Conservation (phyloP, 371 early-diverging fungal genomes). For the Syncephalis fuscata region DNA sequence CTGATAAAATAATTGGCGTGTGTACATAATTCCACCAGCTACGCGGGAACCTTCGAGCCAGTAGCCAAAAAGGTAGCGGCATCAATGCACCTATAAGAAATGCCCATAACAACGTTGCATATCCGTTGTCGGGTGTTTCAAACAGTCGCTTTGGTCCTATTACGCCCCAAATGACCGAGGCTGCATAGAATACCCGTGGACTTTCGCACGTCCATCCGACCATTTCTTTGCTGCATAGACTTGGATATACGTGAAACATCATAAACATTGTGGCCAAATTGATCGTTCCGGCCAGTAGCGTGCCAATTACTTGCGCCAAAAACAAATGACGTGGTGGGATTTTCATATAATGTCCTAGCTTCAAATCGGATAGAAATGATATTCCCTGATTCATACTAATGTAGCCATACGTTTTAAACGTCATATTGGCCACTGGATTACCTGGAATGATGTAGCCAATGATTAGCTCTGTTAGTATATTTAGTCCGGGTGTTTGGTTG, state of each 20-base stretch:
- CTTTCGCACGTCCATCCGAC: slow-evolving; percentile 15
- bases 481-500: slow-evolving; percentile 49
- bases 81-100: slow-evolving; percentile 36
- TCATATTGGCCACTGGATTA: slow-evolving; percentile 37
- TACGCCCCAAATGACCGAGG: slow-evolving; percentile 43
- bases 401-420: slow-evolving; percentile 27
- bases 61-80: slow-evolving; percentile 28
- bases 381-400: slow-evolving; percentile 6
- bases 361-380: slow-evolving; percentile 21
- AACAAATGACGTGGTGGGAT: slow-evolving; percentile 34
- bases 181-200: slow-evolving; percentile 16
- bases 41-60: slow-evolving; percentile 12
- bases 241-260: slow-evolving; percentile 13
- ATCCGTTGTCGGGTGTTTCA: slow-evolving; percentile 27
- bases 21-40: slow-evolving; percentile 10
- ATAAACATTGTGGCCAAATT: slow-evolving; percentile 14
- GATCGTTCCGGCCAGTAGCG: slow-evolving; percentile 16
- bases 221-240: slow-evolving; percentile 9
- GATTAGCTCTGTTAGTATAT: slow-evolving; percentile 50
- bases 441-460: slow-evolving; percentile 42
- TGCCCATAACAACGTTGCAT: slow-evolving; percentile 32
- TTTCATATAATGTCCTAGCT: slow-evolving; percentile 46
- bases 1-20: slow-evolving; percentile 19
- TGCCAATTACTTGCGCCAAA: slow-evolving; percentile 27
- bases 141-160: slow-evolving; percentile 59